Evolutionary conservation across 2,329 filamentous ascomycete species (phyloP), one percentile per base, ranked within the genome.

Genomic region (Aureobasidium sp.): DNA sequence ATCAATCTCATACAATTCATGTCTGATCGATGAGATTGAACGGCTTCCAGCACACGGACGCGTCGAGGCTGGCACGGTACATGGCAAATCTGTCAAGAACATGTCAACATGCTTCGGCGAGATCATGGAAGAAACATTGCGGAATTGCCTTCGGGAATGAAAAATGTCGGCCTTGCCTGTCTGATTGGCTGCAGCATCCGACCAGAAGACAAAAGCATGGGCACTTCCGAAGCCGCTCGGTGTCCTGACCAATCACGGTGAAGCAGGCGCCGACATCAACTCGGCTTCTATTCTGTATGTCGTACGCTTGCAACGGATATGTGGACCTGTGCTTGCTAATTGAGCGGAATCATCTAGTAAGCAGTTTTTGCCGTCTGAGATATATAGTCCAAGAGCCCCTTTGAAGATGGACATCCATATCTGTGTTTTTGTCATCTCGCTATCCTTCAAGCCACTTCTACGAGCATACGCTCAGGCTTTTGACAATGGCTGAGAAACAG

Each of bases 401-500:
- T 5, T n/a, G 0, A 24, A 55, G 17, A 56, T 56, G 52, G 17
- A 12, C 13, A 5, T 44, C 4, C 17, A 24, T 12, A 47, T 46
- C 20, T 39, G 20, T 46, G 20, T 26, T 36, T 59, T n/a, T 32
- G 26, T 5, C 27, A 1, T n/a, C 20, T 44, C 20, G 41, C 55
- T 37, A 15, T 47, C 6, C 10, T 37, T 1, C 17, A 44, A 34
- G 52, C 39, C 52, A 56, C 8, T 26, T 3, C 39, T 56, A 56
- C 17, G 52, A 44, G 52, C 27, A 44, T 17, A 44, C 52, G 52
- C 52, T 48, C 55, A 13, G 55, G 43, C 55, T 59, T 39, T 37
- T 27, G n/a, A 47, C 12, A 37, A 63, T 63, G 61, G 55, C 55
- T 44, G 55, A 63, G 24, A 59, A 63, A 59, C 37, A 59, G 61